phyloP scores from a whole-genome alignment of 2,329 filamentous ascomycete genomes.

The Chalaropsis thielavioides region DNA sequence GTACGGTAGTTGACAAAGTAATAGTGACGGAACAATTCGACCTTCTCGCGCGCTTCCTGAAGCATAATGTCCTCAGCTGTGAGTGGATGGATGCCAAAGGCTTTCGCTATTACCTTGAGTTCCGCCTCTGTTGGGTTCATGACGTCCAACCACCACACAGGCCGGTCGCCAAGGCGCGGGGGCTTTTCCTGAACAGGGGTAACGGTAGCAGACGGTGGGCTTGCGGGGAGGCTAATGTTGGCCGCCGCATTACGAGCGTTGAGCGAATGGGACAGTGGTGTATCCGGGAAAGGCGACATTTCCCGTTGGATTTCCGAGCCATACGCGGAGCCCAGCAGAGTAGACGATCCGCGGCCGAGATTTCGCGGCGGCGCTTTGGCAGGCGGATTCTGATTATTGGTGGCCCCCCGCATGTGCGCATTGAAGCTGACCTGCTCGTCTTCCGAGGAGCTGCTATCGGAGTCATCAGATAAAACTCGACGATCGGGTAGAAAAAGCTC shows the following conservation, averaged over 20 bases:
- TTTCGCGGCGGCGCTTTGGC: constrained; percentile 4
- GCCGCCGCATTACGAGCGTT: background rate
- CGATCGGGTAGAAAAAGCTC: constrained; percentile 88
- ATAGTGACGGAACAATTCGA: constrained; percentile 92
- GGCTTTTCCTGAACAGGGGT: constrained; percentile 27
- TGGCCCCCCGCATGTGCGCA: constrained; percentile 15
- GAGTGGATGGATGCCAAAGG: constrained; percentile 89
- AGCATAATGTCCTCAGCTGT: constrained; percentile 95
- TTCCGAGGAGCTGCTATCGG: constrained; percentile 35
- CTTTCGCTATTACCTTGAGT: constrained; percentile 84
- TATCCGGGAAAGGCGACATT: background rate
- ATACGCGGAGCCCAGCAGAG: background rate
- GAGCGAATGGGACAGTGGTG: background rate
- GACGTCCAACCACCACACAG: constrained; percentile 94
- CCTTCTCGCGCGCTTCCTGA: constrained; percentile 94
- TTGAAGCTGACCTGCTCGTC: constrained; percentile 18
- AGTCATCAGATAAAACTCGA: constrained; percentile 56
- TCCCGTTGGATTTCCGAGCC: constrained; percentile 3
- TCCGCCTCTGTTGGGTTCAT: constrained; percentile 81
- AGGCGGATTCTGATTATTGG: constrained; percentile 8
- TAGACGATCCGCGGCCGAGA: constrained; percentile 3
- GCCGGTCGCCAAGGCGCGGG: constrained; percentile 60
- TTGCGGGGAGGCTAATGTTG: background rate
- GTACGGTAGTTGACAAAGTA: constrained; percentile 98
- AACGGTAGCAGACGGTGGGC: constrained; percentile 6